Evolutionary conservation across 164 flowering plant species (phyloP), one percentile per base, ranked within the genome.

Genomic region (Kingdonia uniflora): DNA sequence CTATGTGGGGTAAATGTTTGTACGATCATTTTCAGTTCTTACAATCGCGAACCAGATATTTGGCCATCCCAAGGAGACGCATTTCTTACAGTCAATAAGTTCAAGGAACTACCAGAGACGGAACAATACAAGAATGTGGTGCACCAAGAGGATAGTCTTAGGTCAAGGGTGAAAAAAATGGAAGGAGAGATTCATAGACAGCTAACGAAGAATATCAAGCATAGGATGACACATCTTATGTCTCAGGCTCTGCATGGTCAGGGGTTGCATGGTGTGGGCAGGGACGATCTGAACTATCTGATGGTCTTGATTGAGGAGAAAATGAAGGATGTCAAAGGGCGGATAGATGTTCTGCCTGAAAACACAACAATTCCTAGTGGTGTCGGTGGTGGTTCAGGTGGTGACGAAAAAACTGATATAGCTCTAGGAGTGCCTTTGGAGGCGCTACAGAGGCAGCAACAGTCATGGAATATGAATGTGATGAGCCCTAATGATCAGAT

Each of bases 1-100:
- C 76, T 86, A 0, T 83, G 87, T 50, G 87, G 76, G 2, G 70
- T 82, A 14, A 64, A 63, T 1, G 81, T 80, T 0, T 85, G 86
- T 33, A 80, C 79, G 8, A 64, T 82, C 20, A 48, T 82, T 19
- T 73, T 64, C 23, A 59, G 78, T 11, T 77, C 80, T 0, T 62
- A 66, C 33, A 78, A 76, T 14, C 8, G 66, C 1, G 65, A 70
- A 14, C 89, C 87, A 0, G 82, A 84, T 8, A 70, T 79, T 1
- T 81, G 87, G 87, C 92, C 89, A 1, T 19, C 59, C 1, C 13
- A 46, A 0, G 7, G 25, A 5, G 77, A 67, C 0, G 73, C 54
- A 1, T 63, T 60, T 29, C 46, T 55, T 0, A 67, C 65, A 13
- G 39, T 80, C 8, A 42, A 58, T 0, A 54, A 33, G 43, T 72